phyloP scores from a whole-genome alignment of 2,329 filamentous ascomycete species.

The Periconia macrospinosa region DNA sequence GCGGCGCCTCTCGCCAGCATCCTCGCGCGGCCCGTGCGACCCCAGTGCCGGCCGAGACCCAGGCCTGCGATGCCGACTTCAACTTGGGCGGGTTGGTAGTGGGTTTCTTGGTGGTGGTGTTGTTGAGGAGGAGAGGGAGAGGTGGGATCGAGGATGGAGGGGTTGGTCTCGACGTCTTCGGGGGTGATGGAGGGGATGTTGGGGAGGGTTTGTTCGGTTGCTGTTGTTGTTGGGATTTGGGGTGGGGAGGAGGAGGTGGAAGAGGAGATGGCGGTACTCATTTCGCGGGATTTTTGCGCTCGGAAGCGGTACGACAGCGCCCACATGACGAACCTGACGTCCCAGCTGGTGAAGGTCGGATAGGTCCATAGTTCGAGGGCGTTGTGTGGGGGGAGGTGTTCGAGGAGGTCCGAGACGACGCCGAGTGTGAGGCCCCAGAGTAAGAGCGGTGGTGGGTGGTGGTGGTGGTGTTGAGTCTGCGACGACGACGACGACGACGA shows the following conservation, averaged over 20 bases:
- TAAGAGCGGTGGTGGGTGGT: conserved; percentile 52
- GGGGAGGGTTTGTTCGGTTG: conserved; percentile 25
- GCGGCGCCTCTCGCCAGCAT: conserved; percentile 44
- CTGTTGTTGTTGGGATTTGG: conserved; percentile 3
- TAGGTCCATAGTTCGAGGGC: conserved; percentile 67
- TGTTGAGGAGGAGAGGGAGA: no score
- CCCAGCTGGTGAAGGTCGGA: conserved; percentile 67
- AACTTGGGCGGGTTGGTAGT: no score
- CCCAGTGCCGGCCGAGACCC: conserved; percentile 46
- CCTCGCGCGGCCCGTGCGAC: conserved; percentile 37
- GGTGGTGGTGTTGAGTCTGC: conserved; percentile 19
- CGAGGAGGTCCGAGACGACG: conserved; percentile 68
- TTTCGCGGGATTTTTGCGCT: conserved; percentile 34
- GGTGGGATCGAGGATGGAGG: no score
- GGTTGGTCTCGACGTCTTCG: no score
- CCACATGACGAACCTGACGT: conserved; percentile 63
- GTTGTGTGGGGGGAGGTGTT: conserved; percentile 66
- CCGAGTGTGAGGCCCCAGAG: conserved; percentile 72
- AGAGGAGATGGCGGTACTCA: conserved; percentile 17
- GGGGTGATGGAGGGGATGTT: conserved; percentile 24
- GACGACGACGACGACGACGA: no score
- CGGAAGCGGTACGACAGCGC: conserved; percentile 61
- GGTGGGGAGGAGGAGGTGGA: background rate
- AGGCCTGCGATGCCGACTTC: conserved; percentile 51
- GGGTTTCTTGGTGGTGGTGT: no score